phyloP scores from a whole-genome alignment of 2,329 filamentous ascomycete species.

The Colletotrichum theobromicola region DNA sequence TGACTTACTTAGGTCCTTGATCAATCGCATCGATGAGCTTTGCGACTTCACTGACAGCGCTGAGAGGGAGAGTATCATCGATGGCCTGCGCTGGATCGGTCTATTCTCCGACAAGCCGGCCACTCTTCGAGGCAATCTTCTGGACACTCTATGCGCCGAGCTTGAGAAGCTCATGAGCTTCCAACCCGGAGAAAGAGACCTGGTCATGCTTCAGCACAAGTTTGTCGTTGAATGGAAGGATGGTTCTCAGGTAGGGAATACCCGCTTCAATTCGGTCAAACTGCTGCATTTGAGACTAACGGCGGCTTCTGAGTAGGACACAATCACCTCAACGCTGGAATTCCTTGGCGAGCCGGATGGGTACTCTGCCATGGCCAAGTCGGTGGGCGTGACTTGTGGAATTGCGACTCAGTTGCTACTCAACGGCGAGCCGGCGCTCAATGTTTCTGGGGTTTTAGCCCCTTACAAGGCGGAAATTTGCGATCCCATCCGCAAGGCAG shows the following conservation, averaged over 20 bases:
- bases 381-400: slow-evolving; percentile 71
- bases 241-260: slow-evolving; percentile 43
- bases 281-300: not conserved
- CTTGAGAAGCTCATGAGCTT: slow-evolving; percentile 78
- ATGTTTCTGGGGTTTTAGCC: slow-evolving; percentile 75
- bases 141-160: slow-evolving; percentile 76
- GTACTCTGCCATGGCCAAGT: slow-evolving; percentile 71
- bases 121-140: slow-evolving; percentile 64
- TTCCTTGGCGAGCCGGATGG: slow-evolving; percentile 72
- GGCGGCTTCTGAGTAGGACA: slow-evolving; percentile 26
- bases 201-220: slow-evolving; percentile 65
- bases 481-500: slow-evolving; percentile 75
- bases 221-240: slow-evolving; percentile 73
- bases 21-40: slow-evolving; percentile 65
- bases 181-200: slow-evolving; percentile 69
- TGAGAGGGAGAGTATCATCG: slow-evolving; percentile 67
- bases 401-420: slow-evolving; percentile 80
- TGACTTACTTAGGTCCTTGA: slow-evolving; percentile 37
- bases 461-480: slow-evolving; percentile 77
- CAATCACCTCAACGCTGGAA: slow-evolving; percentile 66
- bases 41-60: slow-evolving; percentile 63
- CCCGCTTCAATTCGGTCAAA: too few species aligned
- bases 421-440: slow-evolving; percentile 66
- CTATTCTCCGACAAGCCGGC: slow-evolving; percentile 59
- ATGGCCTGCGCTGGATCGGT: slow-evolving; percentile 69